Evolutionary conservation across 371 early-diverging fungal species (phyloP), one percentile per base, ranked within the genome.

Genomic region (Mucor irregularis): DNA sequence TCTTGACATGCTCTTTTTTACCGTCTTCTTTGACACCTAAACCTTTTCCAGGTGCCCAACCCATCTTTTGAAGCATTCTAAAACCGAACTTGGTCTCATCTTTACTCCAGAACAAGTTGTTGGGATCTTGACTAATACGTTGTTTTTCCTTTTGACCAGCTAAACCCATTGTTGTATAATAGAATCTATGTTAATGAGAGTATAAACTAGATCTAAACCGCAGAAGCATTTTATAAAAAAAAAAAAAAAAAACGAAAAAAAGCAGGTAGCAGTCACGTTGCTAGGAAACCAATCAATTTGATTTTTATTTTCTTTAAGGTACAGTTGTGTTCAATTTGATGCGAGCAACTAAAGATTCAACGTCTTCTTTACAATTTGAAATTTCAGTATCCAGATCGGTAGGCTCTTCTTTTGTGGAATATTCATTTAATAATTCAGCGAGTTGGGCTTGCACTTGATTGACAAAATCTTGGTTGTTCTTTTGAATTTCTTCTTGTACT

Each of bases 21-120:
- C 96, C 97, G 63, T 93, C 87, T 63, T 90, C 91, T 49, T 93
- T 89, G 21, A 81, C 80, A 25, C 98, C 98, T 1, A 97, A 81
- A 14, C 98, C 98, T 63, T 91, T 92, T 37, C 97, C 96, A 35
- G 90, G 92, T 17, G 82, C 71, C 97, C 97, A 97, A 1, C 98
- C 97, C 95, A 96, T 94, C 66, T 95, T 94, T 64, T 83, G 75
- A 47, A 97, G 83, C 91, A 97, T 90, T 58, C 87, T 86, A 64
- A 87, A 89, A 21, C 97, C 97, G 68, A 93, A 89, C 50, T 92
- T 92, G 59, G 64, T 68, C 63, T 88, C 85, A 69, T 96, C 95
- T 57, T 89, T 86, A 56, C 87, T 88, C 97, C 96, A 96, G 43
- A 69, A 71, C 33, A 86, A 72, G 77, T 96, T 96, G 66, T 90